Base-by-base conservation (phyloP, 805 yeast genomes). In the Barnettozyma sp. region DNA sequence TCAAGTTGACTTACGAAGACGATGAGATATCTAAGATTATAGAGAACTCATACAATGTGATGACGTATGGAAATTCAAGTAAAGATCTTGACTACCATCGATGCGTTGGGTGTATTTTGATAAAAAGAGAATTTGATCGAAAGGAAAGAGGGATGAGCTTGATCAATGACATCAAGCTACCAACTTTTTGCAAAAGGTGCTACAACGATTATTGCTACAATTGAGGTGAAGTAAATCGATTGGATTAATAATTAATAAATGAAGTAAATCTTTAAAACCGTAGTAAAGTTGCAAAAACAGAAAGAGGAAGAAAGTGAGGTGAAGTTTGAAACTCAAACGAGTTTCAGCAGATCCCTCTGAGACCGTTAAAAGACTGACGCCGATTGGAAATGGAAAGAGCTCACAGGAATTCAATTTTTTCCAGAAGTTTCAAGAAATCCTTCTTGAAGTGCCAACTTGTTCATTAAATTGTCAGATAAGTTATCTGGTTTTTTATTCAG, bases 31-130 rank as follows among this genome's bases (percentile, higher is more conserved):
- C 45, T 3, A 52, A 56, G 4, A 68, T 76, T 73, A 50, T 76
- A 20, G 49, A 58, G 26, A 76, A 75, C 44, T 81, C 82, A 0
- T 68, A 61, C 44, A 63, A 65, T 30, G 52, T 78, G 18, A 78
- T 73, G 22, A 68, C 76, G 0, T 52, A 49, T 33, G 58, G 54
- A 10, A 69, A 73, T 40, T 66, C 70, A 4, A 54, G 67, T 0
- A 18, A 35, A 3, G 60, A 58, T 34, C 32, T 46, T 1, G 46
- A 56, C 28, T 76, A 59, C 49, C 50, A 65, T 4, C 55, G 56
- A 7, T 78, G 86, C 46, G 42, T 78, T 7, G 76, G 72, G 1
- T 78, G 86, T 55, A 69, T 79, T 1, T 52, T 76, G 15, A 44
- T 76, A 23, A 76, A 76, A 39, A 55, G 82, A 40, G 61, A 63